phyloP scores from a whole-genome alignment of 176 grass and related monocot genomes.

The Oryza punctata region DNA sequence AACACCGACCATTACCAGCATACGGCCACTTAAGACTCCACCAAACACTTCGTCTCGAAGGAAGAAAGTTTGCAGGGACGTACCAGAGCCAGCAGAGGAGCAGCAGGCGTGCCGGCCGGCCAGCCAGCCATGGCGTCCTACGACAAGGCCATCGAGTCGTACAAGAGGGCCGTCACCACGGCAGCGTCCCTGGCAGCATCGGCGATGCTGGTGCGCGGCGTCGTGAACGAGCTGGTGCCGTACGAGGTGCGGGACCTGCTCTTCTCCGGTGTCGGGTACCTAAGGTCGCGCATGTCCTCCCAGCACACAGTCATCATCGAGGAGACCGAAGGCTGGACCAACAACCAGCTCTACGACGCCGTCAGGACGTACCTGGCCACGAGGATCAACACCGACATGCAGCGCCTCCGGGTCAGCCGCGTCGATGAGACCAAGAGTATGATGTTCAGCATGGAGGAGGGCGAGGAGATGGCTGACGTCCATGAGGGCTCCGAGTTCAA shows the following conservation, averaged over 20 bases:
- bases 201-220: conserved; percentile 69
- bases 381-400: conserved; percentile 73
- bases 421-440: conserved; percentile 67
- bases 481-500: conserved; percentile 74
- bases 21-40: background rate
- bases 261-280: conserved; percentile 51
- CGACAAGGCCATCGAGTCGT: conserved; percentile 66
- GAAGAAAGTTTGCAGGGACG: background rate
- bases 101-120: background rate
- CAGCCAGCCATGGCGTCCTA: conserved; percentile 45
- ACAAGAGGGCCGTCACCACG: conserved; percentile 68
- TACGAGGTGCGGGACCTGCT: conserved; percentile 63
- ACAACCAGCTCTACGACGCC: conserved; percentile 82
- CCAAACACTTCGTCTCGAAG: background rate
- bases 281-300: conserved; percentile 64
- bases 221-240: conserved; percentile 75
- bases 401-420: conserved; percentile 66
- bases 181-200: conserved; percentile 75
- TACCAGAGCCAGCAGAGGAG: background rate
- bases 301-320: conserved; percentile 72
- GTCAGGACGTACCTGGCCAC: conserved; percentile 66
- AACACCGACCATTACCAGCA: conserved; percentile 27
- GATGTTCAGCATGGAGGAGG: conserved; percentile 68
- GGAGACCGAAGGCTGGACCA: conserved; percentile 61
- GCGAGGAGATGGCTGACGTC: conserved; percentile 81